These are phyloP conservation scores for Hypomontagnella submonticulosa DNA, from an alignment of 495 filamentous ascomycete species.

Conservation along the genomic window DNA sequence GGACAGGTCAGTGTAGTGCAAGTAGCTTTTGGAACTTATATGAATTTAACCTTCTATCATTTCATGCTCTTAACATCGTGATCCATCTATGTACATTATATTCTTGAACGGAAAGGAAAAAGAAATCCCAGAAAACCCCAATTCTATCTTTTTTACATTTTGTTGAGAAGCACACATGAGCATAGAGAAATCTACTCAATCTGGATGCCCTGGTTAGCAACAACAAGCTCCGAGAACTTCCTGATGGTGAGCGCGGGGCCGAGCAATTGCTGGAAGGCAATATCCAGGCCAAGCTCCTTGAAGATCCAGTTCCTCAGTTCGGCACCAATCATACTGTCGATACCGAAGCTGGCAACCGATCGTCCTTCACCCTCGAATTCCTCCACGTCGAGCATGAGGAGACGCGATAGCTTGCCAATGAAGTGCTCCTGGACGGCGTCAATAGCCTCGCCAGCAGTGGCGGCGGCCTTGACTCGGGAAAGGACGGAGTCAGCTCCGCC, in stretches of 20 bases:
- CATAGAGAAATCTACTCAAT: neutral
- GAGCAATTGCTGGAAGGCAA: conserved; percentile 53
- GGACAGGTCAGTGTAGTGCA: too few species aligned
- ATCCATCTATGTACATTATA: too few species aligned
- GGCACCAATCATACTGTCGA: conserved; percentile 61
- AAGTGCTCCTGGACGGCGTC: conserved; percentile 36
- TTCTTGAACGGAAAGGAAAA: too few species aligned
- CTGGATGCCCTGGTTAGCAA: conserved; percentile 2
- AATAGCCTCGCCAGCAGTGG: conserved; percentile 21
- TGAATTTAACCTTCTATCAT: too few species aligned
- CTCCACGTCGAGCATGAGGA: conserved; percentile 47
- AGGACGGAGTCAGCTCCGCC: conserved; percentile 16
- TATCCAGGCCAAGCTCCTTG: conserved; percentile 55
- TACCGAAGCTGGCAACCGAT: conserved; percentile 52
- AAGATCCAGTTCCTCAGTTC: conserved; percentile 62
- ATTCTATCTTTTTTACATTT: too few species aligned
- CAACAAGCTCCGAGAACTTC: conserved; percentile 2
- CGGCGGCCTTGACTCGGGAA: conserved; percentile 22
- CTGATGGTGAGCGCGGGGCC: conserved; percentile 25
- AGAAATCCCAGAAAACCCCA: too few species aligned
- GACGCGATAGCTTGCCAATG: conserved; percentile 45
- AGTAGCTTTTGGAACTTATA: too few species aligned
- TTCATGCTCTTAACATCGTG: too few species aligned
- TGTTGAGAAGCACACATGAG: too few species aligned
- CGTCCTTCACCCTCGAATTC: conserved; percentile 39